phyloP scores from a whole-genome alignment of 768 basidiomycete species.

The Sarcodon sp. region DNA sequence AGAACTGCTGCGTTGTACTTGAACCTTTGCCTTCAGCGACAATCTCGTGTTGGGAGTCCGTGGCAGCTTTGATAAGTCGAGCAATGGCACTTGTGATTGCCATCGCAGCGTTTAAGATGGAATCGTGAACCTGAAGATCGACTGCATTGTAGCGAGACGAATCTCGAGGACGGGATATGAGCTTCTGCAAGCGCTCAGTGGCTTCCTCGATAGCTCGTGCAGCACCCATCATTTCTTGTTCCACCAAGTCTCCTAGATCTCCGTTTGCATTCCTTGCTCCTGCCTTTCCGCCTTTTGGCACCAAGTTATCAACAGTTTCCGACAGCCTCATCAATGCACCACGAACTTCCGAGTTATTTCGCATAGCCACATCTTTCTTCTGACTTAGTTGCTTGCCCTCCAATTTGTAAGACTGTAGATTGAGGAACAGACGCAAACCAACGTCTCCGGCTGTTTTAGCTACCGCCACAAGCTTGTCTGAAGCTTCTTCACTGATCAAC shows the following conservation, averaged over 20 bases:
- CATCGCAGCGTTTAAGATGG: slow-evolving; percentile 86
- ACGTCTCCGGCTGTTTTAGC: slow-evolving; percentile 84
- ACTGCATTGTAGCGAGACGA: slow-evolving; percentile 78
- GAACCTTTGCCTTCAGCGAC: slow-evolving; percentile 92
- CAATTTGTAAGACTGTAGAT: slow-evolving; percentile 91
- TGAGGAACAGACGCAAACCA: slow-evolving; percentile 86
- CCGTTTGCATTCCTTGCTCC: slow-evolving; percentile 70
- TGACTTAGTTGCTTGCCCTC: slow-evolving; percentile 56
- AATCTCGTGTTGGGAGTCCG: slow-evolving; percentile 97
- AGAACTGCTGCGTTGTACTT: slow-evolving; percentile 89
- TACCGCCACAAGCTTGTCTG: slow-evolving; percentile 77
- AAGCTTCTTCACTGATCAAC: slow-evolving; percentile 78
- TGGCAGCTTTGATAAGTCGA: slow-evolving; percentile 90
- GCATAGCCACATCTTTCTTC: slow-evolving; percentile 78
- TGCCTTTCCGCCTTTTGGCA: slow-evolving; percentile 72
- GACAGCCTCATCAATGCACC: slow-evolving; percentile 74
- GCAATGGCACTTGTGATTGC: slow-evolving; percentile 94
- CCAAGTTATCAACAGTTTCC: slow-evolving; percentile 72
- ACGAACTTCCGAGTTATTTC: slow-evolving; percentile 83
- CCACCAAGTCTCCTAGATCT: slow-evolving; percentile 91
- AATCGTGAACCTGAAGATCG: slow-evolving; percentile 95
- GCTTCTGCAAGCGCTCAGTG: slow-evolving; percentile 77
- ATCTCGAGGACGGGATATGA: slow-evolving; percentile 87
- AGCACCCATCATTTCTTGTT: slow-evolving; percentile 91
- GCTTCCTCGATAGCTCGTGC: slow-evolving; percentile 90